These are phyloP conservation scores for Cladorrhinum sp. DNA, from an alignment of 2,329 filamentous ascomycete species.

Conservation along the genomic window DNA sequence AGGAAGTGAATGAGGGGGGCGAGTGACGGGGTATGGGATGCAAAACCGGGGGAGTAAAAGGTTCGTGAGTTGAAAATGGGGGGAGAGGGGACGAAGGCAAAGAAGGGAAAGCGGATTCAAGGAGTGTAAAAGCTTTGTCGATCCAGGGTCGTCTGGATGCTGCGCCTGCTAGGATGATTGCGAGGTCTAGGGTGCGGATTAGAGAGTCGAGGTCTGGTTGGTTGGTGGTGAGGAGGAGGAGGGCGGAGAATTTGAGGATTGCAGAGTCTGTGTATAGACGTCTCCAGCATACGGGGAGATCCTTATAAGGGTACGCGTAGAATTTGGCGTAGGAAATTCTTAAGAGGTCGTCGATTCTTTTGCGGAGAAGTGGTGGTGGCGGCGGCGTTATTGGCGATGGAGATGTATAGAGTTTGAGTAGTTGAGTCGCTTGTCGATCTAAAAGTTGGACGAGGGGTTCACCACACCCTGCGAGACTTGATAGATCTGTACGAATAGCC, in stretches of 20 bases:
- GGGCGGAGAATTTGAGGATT: constrained; percentile 56
- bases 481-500: constrained; percentile 15
- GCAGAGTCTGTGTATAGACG: constrained; percentile 69
- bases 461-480: constrained; percentile 18
- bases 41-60: constrained; percentile 42
- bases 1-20: constrained; percentile 53
- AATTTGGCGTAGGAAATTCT: constrained; percentile 62
- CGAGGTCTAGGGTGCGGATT: constrained; percentile 68
- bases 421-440: constrained; percentile 20
- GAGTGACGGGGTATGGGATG: constrained; percentile 41
- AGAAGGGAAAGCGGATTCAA: constrained; percentile 34
- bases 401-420: constrained; percentile 16
- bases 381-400: background rate
- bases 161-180: constrained; percentile 71
- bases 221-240: background rate
- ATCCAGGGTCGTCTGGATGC: constrained; percentile 50
- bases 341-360: constrained; percentile 54
- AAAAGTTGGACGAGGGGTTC: constrained; percentile 25
- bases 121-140: constrained; percentile 47
- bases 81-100: background rate
- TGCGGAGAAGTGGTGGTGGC: constrained; percentile 31
- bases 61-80: constrained; percentile 36
- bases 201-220: constrained; percentile 48
- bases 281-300: constrained; percentile 66
- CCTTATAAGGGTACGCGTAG: constrained; percentile 65